Evolutionary conservation across 179 eudicot species (phyloP).

Genomic region (Heliamphora pulchella): DNA sequence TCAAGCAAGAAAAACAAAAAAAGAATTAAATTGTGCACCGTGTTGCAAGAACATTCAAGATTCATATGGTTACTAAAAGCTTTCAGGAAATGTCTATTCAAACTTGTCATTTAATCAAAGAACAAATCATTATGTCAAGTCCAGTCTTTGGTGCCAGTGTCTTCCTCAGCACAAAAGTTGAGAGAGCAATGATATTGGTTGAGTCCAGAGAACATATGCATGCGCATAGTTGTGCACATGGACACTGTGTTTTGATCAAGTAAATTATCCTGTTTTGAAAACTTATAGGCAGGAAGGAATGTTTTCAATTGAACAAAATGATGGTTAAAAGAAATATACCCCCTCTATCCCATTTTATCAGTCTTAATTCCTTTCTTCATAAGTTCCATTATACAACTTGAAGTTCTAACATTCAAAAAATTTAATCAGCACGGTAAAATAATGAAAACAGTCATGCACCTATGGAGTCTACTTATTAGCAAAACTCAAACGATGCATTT

Average conservation of each 20-base stretch:
- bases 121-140: not conserved
- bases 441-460: not conserved
- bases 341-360: not conserved
- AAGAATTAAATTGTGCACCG: not conserved
- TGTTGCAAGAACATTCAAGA: not conserved
- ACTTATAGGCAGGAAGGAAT: not conserved
- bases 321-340: not conserved
- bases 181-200: not conserved
- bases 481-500: not conserved
- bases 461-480: not conserved
- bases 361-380: not conserved
- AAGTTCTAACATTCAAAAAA: not conserved
- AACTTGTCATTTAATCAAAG: not conserved
- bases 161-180: not conserved
- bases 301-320: not conserved
- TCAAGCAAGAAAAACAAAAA: not conserved
- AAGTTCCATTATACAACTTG: not conserved
- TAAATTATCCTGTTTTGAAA: not conserved
- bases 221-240: not conserved
- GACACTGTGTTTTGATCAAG: not conserved
- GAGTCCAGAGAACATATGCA: not conserved
- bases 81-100: not conserved
- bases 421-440: not conserved
- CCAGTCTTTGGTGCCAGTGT: not conserved
- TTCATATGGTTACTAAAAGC: not conserved